Base-by-base conservation (phyloP, 352 stramenopile species). In the Pythium brassicae region DNA sequence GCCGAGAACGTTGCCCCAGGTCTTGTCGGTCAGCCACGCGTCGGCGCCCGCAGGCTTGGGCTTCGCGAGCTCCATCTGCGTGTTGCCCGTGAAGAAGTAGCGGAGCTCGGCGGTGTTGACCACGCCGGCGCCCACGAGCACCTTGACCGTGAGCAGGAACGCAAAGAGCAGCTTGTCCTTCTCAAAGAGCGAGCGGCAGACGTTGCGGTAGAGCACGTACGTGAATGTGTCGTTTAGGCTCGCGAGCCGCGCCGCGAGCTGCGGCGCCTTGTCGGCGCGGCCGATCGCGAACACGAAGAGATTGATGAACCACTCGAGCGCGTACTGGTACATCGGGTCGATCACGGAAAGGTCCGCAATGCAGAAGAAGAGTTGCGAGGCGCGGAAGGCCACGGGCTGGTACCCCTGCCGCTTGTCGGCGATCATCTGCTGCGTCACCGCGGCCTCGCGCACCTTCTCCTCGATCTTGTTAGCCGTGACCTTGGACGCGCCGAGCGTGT, bases 321-420 rank as follows among this genome's bases (percentile, higher is more conserved):
- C 92, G 72, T 98, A 98, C 72, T 98, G 87, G 68, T 98, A 98
- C 95, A 98, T 98, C 2, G 94, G 94, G 50, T 98, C 94, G 19
- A 98, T 93, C 20, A 92, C 79, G 5, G 78, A 84, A 22, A 98
- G 69, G 42, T 97, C 89, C 1, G 89, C 87, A 46, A 98, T 97
- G 46, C 88, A 95, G 65, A 98, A 98, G 68, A 98, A 98, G 40
- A 98, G 73, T 55, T 97, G 89, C 10, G 88, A 95, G 1, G 89
- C 78, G 12, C 93, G 78, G 53, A 92, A 89, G 0, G 95, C 95
- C 34, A 98, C 91, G 3, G 93, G 88, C 15, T 91, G 68, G 65
- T 98, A 98, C 4, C 87, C 91, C 20, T 90, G 76, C 9, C 94
- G 84, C 53, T 92, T 96, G n/a, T 90, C 80, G 0, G 89, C 89